A percentile compares a stretch with the other conserved stretches of the same genome.
Conservation (phyloP, 2,329 filamentous ascomycete species). For the Hypoxylon sp. region DNA sequence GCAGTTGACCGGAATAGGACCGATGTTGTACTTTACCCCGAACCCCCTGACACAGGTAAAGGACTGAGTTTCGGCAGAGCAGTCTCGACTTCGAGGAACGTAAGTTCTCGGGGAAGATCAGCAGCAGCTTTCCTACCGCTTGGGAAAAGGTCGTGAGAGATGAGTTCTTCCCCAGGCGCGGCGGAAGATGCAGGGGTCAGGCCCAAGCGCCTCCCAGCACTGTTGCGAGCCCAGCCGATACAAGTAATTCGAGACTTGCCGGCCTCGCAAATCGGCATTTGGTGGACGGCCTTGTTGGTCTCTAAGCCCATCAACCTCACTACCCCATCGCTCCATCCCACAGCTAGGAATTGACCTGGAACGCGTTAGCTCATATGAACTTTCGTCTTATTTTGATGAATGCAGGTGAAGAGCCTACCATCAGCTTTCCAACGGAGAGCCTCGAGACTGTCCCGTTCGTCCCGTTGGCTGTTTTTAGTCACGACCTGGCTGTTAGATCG, state of each 20-base stretch:
- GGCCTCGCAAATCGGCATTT: slow-evolving; percentile 69
- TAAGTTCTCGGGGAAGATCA: slow-evolving; percentile 80
- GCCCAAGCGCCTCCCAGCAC: slow-evolving; percentile 53
- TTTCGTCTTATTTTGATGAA: neutral
- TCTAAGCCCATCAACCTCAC: slow-evolving; percentile 84
- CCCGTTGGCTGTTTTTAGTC: slow-evolving; percentile 65
- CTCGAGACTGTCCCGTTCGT: slow-evolving; percentile 60
- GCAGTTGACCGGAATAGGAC: slow-evolving; percentile 34
- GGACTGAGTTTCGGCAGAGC: slow-evolving; percentile 83
- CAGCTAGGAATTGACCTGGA: slow-evolving; percentile 80
- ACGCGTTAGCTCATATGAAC: slow-evolving; percentile 36
- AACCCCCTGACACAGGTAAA: slow-evolving; percentile 74
- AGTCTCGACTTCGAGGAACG: slow-evolving; percentile 81
- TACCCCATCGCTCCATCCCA: slow-evolving; percentile 86
- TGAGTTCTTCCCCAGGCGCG: slow-evolving; percentile 53
- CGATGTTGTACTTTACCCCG: slow-evolving; percentile 65
- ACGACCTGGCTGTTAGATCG: slow-evolving; percentile 81
- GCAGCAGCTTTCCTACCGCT: slow-evolving; percentile 53
- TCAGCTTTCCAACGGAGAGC: slow-evolving; percentile 77
- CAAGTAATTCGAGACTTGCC: slow-evolving; percentile 63
- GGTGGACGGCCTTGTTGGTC: slow-evolving; percentile 84
- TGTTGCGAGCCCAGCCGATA: slow-evolving; percentile 68
- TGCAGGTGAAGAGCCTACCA: slow-evolving; percentile 60
- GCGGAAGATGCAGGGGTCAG: slow-evolving; percentile 38
- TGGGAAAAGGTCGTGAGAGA: slow-evolving; percentile 50